These are phyloP conservation scores for Przewalskia tangutica DNA, from an alignment of 257 asterid species.

Conservation along the genomic window DNA sequence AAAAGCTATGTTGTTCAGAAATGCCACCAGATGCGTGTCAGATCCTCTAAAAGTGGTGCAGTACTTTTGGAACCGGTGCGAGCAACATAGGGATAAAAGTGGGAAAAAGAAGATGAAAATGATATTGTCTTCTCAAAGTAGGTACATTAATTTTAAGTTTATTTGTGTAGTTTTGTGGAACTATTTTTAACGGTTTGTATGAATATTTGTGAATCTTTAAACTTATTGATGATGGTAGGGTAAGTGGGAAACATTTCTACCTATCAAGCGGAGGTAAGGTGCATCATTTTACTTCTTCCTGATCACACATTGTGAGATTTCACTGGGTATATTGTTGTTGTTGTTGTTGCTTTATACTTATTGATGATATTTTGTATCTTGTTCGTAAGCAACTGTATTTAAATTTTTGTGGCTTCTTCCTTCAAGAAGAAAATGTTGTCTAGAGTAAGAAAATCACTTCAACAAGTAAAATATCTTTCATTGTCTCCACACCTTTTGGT, in stretches of 20 bases:
- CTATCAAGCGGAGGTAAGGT: too few relatives aligned
- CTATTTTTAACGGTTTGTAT: background rate
- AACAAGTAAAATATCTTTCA: background rate
- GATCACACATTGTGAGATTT: too few relatives aligned
- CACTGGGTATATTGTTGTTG: too few relatives aligned
- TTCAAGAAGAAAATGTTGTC: slow-evolving; percentile 1
- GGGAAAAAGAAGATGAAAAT: background rate
- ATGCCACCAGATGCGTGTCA: background rate
- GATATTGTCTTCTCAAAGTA: background rate
- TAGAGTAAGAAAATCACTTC: background rate
- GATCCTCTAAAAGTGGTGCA: background rate
- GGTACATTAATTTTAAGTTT: background rate
- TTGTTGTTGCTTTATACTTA: too few relatives aligned
- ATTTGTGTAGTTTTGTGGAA: background rate
- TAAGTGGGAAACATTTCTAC: too few relatives aligned
- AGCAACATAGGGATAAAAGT: background rate
- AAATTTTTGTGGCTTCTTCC: background rate
- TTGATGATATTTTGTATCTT: background rate
- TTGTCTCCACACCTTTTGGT: background rate
- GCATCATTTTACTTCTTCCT: too few relatives aligned
- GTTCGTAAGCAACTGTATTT: background rate
- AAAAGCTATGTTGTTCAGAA: background rate
- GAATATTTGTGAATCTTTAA: background rate
- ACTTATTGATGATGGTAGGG: background rate
- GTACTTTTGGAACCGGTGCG: background rate